Evolutionary conservation across 2,329 filamentous ascomycete species (phyloP).

Genomic region (Bipolaris sorokiniana): DNA sequence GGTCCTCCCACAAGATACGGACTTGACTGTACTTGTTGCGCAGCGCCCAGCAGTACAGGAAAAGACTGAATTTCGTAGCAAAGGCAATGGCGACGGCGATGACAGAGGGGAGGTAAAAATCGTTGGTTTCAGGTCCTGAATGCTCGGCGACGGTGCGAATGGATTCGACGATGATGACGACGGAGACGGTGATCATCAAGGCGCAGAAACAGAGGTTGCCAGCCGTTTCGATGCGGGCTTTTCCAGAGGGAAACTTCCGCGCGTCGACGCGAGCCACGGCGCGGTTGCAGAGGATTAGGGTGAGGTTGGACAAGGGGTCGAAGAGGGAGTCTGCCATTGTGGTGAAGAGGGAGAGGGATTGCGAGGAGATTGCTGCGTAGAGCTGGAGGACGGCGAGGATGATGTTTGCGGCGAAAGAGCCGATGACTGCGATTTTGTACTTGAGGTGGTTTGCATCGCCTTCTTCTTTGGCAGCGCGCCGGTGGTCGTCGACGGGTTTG

Average conservation of each 20-base stretch:
- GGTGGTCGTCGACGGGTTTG: constrained; percentile 91
- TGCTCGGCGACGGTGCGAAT: constrained; percentile 68
- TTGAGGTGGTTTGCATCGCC: constrained; percentile 81
- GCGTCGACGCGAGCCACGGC: constrained; percentile 88
- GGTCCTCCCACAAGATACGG: constrained; percentile 92
- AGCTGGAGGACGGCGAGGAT: constrained; percentile 80
- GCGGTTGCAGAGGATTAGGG: constrained; percentile 83
- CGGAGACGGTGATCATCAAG: constrained; percentile 89
- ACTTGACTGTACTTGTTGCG: constrained; percentile 92
- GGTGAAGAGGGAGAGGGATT: constrained; percentile 94
- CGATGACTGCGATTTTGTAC: constrained; percentile 70
- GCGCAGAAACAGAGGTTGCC: constrained; percentile 98
- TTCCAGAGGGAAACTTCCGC: constrained; percentile 86
- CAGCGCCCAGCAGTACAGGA: constrained; percentile 90
- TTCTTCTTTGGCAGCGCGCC: constrained; percentile 78
- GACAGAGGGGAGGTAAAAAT: constrained; percentile 81
- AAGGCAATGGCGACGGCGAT: constrained; percentile 87
- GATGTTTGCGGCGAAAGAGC: constrained; percentile 79
- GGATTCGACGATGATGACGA: constrained; percentile 91
- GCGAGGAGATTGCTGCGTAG: constrained; percentile 84
- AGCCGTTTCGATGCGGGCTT: constrained; percentile 90
- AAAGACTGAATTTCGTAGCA: constrained; percentile 78
- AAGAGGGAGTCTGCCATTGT: constrained; percentile 97
- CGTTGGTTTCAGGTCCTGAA: constrained; percentile 57
- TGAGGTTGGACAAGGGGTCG: constrained; percentile 87